Conservation (phyloP, 1,284 basidiomycete species). For the Ceratobasidium sp. region DNA sequence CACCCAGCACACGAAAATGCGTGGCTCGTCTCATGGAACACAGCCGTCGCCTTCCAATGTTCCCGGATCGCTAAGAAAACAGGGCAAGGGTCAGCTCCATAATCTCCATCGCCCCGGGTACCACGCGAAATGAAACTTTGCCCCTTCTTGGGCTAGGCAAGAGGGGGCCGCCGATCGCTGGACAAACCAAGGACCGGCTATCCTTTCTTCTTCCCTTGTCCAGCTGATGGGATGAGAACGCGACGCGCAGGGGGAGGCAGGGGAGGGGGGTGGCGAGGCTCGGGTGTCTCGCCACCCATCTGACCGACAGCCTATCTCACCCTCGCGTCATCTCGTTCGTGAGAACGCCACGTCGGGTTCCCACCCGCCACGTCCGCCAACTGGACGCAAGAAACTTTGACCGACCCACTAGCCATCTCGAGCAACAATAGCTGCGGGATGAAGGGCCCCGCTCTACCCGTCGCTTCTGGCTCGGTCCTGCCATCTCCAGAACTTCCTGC, state of each 20-base stretch:
- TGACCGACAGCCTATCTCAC: background rate
- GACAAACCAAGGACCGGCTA: constrained; percentile 4
- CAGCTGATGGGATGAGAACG: constrained; percentile 17
- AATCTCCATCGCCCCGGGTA: background rate
- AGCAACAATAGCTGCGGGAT: constrained; percentile 42
- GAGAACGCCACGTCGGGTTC: background rate
- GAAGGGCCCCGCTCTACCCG: background rate
- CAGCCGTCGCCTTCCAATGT: constrained; percentile 46
- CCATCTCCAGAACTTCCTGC: constrained; percentile 24
- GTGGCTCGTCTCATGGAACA: constrained; percentile 40
- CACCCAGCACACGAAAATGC: constrained; percentile 39
- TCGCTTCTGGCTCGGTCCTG: constrained; percentile 1
- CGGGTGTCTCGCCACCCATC: background rate
- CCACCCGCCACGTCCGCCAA: too few species aligned
- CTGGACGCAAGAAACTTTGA: too few species aligned
- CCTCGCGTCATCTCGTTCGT: background rate
- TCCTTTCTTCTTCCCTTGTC: constrained; percentile 26
- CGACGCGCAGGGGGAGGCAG: background rate
- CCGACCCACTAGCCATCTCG: constrained; percentile 6
- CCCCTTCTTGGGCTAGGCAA: too few species aligned
- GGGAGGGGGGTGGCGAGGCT: constrained; percentile 18
- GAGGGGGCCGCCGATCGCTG: background rate
- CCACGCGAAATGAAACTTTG: constrained; percentile 29
- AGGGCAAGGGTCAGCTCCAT: background rate
- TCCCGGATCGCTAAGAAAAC: constrained; percentile 38